These are phyloP conservation scores for Auricularia sp. DNA, from an alignment of 768 basidiomycete genomes.

Conservation along the genomic window DNA sequence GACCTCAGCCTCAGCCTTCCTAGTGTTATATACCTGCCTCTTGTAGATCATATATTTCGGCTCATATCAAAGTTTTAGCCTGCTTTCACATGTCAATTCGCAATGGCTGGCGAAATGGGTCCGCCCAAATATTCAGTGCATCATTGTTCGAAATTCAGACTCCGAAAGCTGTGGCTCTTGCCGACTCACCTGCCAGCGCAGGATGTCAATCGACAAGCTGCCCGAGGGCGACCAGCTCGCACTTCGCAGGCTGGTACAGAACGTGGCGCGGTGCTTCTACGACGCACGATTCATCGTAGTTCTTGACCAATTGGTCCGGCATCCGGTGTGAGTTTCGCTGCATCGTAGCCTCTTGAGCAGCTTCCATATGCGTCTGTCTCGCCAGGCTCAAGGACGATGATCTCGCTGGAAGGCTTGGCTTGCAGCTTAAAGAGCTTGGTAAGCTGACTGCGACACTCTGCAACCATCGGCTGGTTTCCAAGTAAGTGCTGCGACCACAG, in stretches of 20 bases:
- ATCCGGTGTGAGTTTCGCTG: constrained; percentile 76
- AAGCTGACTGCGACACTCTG: constrained; percentile 78
- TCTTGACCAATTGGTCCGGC: constrained; percentile 85
- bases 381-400: constrained; percentile 86
- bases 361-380: constrained; percentile 11
- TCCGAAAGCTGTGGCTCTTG: too few species aligned
- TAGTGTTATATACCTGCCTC: too few species aligned
- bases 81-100: too few species aligned
- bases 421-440: constrained; percentile 82
- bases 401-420: constrained; percentile 79
- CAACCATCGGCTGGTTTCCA: constrained; percentile 65
- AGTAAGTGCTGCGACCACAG: constrained; percentile 38
- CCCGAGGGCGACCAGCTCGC: constrained; percentile 74
- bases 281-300: constrained; percentile 86
- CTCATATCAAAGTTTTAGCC: too few species aligned
- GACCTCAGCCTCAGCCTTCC: too few species aligned
- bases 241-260: constrained; percentile 80
- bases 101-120: too few species aligned
- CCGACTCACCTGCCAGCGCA: background rate
- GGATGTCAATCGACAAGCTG: background rate
- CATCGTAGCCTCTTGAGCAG: constrained; percentile 11
- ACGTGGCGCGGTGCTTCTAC: constrained; percentile 90
- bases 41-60: too few species aligned
- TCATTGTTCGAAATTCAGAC: too few species aligned
- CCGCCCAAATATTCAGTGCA: too few species aligned